Conservation (phyloP, 163 green algal genomes). For the Chlorella variabilis region DNA sequence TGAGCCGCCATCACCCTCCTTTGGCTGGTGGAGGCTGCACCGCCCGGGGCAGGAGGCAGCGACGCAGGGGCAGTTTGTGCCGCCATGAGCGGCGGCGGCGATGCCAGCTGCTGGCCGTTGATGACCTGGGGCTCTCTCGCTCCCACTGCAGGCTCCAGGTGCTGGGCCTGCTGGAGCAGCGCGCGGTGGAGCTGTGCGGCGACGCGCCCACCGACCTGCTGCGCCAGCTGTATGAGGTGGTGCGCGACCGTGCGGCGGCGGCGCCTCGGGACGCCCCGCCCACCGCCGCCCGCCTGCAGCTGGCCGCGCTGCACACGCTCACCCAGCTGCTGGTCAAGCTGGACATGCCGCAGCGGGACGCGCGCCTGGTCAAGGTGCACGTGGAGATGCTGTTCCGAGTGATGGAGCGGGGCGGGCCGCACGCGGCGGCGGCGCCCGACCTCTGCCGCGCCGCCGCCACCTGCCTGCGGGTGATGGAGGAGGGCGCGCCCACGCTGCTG, state of each 20-base stretch:
- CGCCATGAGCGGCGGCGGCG: no score
- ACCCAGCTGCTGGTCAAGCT: conserved; percentile 11
- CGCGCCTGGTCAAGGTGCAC: conserved; percentile 20
- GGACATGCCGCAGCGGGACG: conserved; percentile 30
- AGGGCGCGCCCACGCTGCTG: conserved; percentile 27
- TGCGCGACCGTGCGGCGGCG: conserved; percentile 9
- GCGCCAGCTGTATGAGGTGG: neutral
- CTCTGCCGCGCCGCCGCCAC: conserved; percentile 18
- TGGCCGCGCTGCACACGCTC: conserved; percentile 14
- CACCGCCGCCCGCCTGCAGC: neutral
- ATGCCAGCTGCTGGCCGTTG: no score
- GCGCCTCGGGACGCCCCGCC: neutral
- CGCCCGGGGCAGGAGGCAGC: no score
- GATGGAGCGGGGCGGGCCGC: conserved; percentile 1
- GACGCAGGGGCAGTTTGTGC: no score
- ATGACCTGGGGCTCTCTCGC: no score
- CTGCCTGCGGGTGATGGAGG: conserved; percentile 23
- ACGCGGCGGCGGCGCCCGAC: neutral
- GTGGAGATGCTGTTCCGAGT: conserved; percentile 22
- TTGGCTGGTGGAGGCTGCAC: neutral
- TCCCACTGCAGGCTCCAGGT: conserved; percentile 16
- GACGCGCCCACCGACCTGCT: conserved; percentile 8
- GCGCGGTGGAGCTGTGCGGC: conserved; percentile 6
- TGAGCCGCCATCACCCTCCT: neutral
- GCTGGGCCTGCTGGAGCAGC: conserved; percentile 15